Evolutionary conservation across 768 basidiomycete species (phyloP), one percentile per base, ranked within the genome.

Genomic region (Boletus reticulatus): DNA sequence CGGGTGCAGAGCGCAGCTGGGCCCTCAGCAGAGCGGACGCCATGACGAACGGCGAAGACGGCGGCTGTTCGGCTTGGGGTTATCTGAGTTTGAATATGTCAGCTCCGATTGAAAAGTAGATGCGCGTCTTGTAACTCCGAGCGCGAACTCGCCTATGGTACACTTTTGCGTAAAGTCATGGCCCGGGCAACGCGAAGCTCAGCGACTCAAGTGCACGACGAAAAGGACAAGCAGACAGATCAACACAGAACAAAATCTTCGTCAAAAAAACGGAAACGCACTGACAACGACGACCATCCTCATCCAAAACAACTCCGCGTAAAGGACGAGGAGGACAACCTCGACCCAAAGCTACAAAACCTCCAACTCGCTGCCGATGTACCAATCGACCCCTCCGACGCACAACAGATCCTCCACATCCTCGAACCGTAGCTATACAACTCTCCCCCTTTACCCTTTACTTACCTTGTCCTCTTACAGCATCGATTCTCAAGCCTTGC

Each of bases 151-250:
- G 64, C 57, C 67, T 63, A 55, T 41, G 0, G 38, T 46, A 22
- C 44, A 60, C 61, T 62, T 59, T 58, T 56, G 36, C 59, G 53
- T 56, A 63, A 57, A 67, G 64, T 22, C 60, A 91, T 92, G 90
- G 87, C 88, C 59, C 80, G 90, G 61, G 81, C 89, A 67, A 91
- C 89, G 70, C 65, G 65, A 66, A 85, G 89, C 65, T 87, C 85
- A 62, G 76, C 77, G 43, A 67, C 76, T 47, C 74, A 73, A 39
- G 32, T 64, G 6, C 69, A 39, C 17, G 14, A n/a, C 38, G 38
- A 39, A 39, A 39, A 70, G 16, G 58, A 59, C 45, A 53, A 47
- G 36, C 74, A 73, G 10, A 44, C 36, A 46, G 75, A 74, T 53
- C 59, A 51, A 55, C 52, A 50, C 16, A 67, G 66, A 49, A 62